Evolutionary conservation across 345 rosid species (phyloP).

Genomic region (Boechera divaricarpa): DNA sequence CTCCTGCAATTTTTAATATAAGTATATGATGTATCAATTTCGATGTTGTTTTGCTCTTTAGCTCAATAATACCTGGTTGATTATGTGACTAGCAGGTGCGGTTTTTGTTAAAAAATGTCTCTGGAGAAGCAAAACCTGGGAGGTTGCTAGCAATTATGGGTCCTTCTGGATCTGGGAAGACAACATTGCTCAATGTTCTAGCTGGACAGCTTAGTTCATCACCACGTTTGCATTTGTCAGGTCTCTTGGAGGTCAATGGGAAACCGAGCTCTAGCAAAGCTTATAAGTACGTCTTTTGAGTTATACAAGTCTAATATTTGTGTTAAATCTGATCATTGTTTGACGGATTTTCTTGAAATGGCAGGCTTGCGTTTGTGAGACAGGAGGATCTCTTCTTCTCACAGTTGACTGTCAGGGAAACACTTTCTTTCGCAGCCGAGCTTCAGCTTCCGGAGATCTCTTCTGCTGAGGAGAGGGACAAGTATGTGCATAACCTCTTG

Average conservation of each 20-base stretch:
- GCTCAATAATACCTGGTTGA: slow-evolving; percentile 27
- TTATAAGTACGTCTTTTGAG: slow-evolving; percentile 58
- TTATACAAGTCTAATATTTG: background rate
- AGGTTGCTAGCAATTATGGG: slow-evolving; percentile 95
- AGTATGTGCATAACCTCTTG: slow-evolving; percentile 77
- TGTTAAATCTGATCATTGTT: slow-evolving; percentile 29
- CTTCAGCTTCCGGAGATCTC: slow-evolving; percentile 80
- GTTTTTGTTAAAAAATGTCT: slow-evolving; percentile 79
- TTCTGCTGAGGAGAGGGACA: slow-evolving; percentile 79
- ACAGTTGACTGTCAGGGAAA: slow-evolving; percentile 93
- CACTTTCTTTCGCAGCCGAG: slow-evolving; percentile 88
- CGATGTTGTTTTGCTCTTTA: background rate
- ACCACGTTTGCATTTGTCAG: slow-evolving; percentile 74
- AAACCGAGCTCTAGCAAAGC: slow-evolving; percentile 64
- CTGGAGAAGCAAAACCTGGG: slow-evolving; percentile 97
- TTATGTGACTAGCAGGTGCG: slow-evolving; percentile 57
- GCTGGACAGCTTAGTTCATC: slow-evolving; percentile 82
- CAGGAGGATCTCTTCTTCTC: slow-evolving; percentile 98
- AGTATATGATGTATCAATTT: background rate
- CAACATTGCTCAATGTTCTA: slow-evolving; percentile 87
- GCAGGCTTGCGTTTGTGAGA: slow-evolving; percentile 88
- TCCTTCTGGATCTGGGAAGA: slow-evolving; percentile 98
- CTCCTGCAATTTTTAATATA: too few species aligned
- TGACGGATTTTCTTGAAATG: slow-evolving; percentile 1
- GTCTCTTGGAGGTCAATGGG: slow-evolving; percentile 90